These are phyloP conservation scores for Taiwanofungus camphoratus DNA, from an alignment of 1,284 basidiomycete genomes.

Conservation along the genomic window DNA sequence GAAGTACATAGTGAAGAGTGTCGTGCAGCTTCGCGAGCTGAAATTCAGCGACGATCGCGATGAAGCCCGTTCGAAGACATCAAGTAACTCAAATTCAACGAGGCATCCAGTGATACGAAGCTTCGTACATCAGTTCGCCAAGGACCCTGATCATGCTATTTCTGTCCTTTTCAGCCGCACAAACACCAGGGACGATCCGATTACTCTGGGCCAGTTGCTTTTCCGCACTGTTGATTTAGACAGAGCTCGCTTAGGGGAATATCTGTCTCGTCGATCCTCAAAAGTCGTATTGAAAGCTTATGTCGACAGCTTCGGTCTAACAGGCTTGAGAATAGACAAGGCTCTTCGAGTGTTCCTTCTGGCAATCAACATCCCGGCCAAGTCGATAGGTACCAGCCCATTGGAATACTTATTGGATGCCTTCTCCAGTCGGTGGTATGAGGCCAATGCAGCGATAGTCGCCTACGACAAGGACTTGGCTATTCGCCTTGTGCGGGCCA, in stretches of 20 bases:
- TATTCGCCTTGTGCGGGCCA: conserved; percentile 73
- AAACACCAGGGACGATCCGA: conserved; percentile 52
- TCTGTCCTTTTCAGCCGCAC: conserved; percentile 54
- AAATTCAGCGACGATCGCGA: conserved; percentile 63
- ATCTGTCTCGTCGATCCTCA: conserved; percentile 68
- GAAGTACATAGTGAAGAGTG: conserved; percentile 84
- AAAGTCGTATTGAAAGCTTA: conserved; percentile 77
- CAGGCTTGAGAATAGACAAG: conserved; percentile 80
- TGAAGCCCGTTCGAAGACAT: conserved; percentile 42
- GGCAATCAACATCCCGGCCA: conserved; percentile 67
- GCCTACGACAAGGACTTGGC: conserved; percentile 78
- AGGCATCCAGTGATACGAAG: conserved; percentile 57
- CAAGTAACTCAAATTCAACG: conserved; percentile 30
- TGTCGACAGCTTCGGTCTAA: conserved; percentile 83
- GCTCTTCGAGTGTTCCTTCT: conserved; percentile 86
- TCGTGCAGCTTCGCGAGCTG: conserved; percentile 73
- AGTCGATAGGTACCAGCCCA: conserved; percentile 38
- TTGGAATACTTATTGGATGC: conserved; percentile 74
- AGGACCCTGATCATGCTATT: conserved; percentile 71
- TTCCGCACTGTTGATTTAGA: conserved; percentile 86
- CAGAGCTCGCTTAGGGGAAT: conserved; percentile 76
- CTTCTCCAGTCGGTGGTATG: conserved; percentile 86
- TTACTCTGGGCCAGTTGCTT: conserved; percentile 72
- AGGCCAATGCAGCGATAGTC: conserved; percentile 76
- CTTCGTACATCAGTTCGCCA: conserved; percentile 72